phyloP scores from a whole-genome alignment of 805 yeast species.

The Priceomyces castillae region DNA sequence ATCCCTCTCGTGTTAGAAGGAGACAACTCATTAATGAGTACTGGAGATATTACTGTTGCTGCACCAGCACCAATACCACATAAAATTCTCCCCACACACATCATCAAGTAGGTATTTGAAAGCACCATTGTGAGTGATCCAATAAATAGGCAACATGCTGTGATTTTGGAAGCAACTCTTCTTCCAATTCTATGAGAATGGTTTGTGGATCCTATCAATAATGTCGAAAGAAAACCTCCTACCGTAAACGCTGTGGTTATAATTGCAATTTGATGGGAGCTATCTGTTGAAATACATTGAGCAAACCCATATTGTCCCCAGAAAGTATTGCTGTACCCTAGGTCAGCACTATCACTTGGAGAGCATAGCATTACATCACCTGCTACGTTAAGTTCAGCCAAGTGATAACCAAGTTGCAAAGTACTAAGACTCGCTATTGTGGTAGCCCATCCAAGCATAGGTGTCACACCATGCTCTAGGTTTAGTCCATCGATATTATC shows the following conservation, averaged over 20 bases:
- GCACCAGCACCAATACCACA: slow-evolving; percentile 41
- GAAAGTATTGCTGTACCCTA: slow-evolving; percentile 21
- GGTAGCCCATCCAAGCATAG: slow-evolving; percentile 35
- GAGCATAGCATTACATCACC: slow-evolving; percentile 28
- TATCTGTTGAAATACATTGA: slow-evolving; percentile 30
- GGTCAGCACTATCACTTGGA: slow-evolving; percentile 16
- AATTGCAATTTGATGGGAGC: slow-evolving; percentile 14
- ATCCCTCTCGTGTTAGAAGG: slow-evolving; percentile 42
- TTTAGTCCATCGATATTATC: slow-evolving; percentile 1
- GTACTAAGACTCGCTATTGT: slow-evolving; percentile 33
- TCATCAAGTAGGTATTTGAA: slow-evolving; percentile 16
- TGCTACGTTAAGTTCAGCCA: slow-evolving; percentile 38
- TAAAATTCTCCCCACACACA: slow-evolving; percentile 32
- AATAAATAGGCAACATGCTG: slow-evolving; percentile 19
- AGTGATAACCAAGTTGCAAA: slow-evolving; percentile 39
- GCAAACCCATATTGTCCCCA: slow-evolving; percentile 23
- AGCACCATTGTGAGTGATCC: slow-evolving; percentile 30
- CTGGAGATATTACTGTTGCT: slow-evolving; percentile 39
- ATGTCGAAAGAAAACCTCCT: slow-evolving; percentile 35
- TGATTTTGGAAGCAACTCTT: slow-evolving; percentile 17
- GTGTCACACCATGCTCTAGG: slow-evolving; percentile 23
- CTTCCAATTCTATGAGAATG: slow-evolving; percentile 25
- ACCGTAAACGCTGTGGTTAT: slow-evolving; percentile 35
- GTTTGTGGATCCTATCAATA: slow-evolving; percentile 27
- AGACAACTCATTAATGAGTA: slow-evolving; percentile 38